A percentile compares a stretch with the other conserved stretches of the same genome.
These are phyloP conservation scores for Pleurotus giganteus DNA, from an alignment of 768 basidiomycete species.

Conservation along the genomic window DNA sequence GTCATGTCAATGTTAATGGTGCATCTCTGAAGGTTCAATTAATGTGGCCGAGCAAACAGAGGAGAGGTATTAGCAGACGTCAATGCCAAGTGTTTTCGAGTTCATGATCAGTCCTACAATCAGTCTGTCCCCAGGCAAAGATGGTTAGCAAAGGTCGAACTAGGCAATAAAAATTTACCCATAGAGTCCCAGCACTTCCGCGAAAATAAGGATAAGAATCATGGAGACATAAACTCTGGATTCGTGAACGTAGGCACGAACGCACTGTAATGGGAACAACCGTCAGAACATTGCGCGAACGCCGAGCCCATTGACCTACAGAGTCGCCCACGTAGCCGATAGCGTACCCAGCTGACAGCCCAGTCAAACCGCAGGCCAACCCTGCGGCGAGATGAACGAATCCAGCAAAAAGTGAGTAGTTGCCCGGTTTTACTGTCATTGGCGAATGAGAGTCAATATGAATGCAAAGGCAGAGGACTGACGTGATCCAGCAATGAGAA, in stretches of 20 bases:
- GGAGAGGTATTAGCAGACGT: constrained; percentile 23
- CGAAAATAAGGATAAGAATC: constrained; percentile 94
- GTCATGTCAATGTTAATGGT: neutral
- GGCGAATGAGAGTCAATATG: constrained; percentile 10
- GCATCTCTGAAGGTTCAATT: neutral
- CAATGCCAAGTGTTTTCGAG: constrained; percentile 56
- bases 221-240: constrained; percentile 90
- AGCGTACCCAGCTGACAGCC: constrained; percentile 90
- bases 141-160: neutral
- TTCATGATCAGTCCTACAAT: constrained; percentile 94
- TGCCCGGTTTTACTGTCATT: constrained; percentile 43
- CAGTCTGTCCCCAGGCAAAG: constrained; percentile 37
- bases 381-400: constrained; percentile 94
- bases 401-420: constrained; percentile 83
- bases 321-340: constrained; percentile 94
- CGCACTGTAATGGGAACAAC: constrained; percentile 52
- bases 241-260: constrained; percentile 89
- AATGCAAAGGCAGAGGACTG: constrained; percentile 19
- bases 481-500: constrained; percentile 76
- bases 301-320: constrained; percentile 44
- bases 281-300: neutral
- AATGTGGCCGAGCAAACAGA: neutral
- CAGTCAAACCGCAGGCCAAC: constrained; percentile 86
- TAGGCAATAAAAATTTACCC: constrained; percentile 46
- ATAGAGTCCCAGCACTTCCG: constrained; percentile 87